Evolutionary conservation across 129 eudicot genomes (phyloP), one percentile per base, ranked within the genome.

Genomic region (Chrysanthemum seticuspe): DNA sequence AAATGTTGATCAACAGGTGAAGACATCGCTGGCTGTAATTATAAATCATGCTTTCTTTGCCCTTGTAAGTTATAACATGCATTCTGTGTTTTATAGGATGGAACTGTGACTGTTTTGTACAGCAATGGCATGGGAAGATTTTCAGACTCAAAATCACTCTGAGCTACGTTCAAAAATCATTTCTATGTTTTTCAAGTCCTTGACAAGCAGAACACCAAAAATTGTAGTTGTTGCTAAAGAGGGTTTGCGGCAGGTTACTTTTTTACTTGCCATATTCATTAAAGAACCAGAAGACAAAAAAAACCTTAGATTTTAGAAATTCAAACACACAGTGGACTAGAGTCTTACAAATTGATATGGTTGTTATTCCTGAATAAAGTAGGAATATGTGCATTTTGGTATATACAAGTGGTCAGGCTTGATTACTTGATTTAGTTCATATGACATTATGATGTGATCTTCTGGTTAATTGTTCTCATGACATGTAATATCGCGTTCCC

Each of bases 91-190:
- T 6, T 50, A n/a, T 74, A 93, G 98, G 97, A 90, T 71, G 99
- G 99, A 48, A 94, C 97, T 1, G 97, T 94, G 55, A 76, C 86
- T 94, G 63, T 76, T 94, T 16, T 94, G 99, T 68, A 94, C 97
- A 73, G 97, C 99, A 72, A 94, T 94, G 99, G 96, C 99, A 13
- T 94, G 99, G 99, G 84, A 91, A 59, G 99, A 94, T 82, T 90
- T 94, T 34, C 90, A 94, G 80, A 94, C 96, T 36, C 91, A 82
- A 76, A 94, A 94, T 83, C 94, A 90, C 81, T 80, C 94, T 0
- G 99, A 94, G 68, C 60, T 94, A 76, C 93, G 99, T 40, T 80
- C 97, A 51, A 94, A 94, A 81, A 79, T 94, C 62, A 94, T 88
- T 62, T 88, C 99, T 52, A 94, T 94, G 99, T 94, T 94, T 74